Evolutionary conservation across 139 green algal genomes (phyloP).

Genomic region (Zygnema circumcarinatum): DNA sequence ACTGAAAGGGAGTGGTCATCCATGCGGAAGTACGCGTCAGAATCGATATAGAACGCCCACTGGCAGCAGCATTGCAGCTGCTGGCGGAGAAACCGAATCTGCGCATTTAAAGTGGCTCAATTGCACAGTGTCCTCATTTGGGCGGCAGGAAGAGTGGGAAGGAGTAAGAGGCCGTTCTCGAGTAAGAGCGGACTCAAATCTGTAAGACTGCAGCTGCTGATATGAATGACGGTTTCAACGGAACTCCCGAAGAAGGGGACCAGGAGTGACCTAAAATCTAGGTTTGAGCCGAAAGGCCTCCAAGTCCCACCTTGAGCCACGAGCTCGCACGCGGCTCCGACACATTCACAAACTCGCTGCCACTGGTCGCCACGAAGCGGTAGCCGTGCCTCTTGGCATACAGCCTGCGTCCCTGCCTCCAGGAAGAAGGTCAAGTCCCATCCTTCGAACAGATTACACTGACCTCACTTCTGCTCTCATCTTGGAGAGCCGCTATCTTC

Average conservation of each 20-base stretch:
- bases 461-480: no score
- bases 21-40: slow-evolving; percentile 17
- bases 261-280: no score
- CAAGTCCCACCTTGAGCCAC: slow-evolving; percentile 10
- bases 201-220: no score
- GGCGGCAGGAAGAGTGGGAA: no score
- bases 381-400: slow-evolving; percentile 27
- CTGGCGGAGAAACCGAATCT: neutral
- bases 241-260: no score
- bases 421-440: neutral
- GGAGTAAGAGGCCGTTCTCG: no score
- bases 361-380: slow-evolving; percentile 11
- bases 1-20: slow-evolving; percentile 7
- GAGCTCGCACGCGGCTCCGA: neutral
- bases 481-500: no score
- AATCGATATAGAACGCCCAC: slow-evolving; percentile 15
- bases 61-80: slow-evolving; percentile 8
- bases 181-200: no score
- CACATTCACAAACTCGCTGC: neutral
- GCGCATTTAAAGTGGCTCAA: neutral
- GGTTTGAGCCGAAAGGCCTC: no score
- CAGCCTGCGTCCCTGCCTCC: neutral
- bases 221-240: no score
- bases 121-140: no score
- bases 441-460: neutral